Base-by-base conservation (phyloP, 1,284 basidiomycete genomes). In the Kalmanozyma brasiliensis region DNA sequence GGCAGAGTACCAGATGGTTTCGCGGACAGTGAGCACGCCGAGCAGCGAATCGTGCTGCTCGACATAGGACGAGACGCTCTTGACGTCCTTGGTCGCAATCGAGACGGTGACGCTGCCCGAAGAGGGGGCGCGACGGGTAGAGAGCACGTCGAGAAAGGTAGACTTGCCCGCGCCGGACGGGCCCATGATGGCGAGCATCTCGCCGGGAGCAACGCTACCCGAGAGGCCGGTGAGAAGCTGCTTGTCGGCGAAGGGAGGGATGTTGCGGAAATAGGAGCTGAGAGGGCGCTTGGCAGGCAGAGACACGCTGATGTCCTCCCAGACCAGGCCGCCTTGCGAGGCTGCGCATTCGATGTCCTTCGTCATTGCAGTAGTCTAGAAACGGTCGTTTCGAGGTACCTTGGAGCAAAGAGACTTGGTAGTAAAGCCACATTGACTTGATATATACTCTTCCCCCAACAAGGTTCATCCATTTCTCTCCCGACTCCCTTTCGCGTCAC, bases 31-130 rank as follows among this genome's bases (percentile, higher is more conserved):
- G 3, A 85, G 69, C 2, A 82, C 82, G 33, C 84, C 84, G 19
- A 83, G 68, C 2, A 84, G 63, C 6, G 81, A 72, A 52, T 85
- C 84, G 16, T 82, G 73, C 57, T 85, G 84, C 59, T 84, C 84
- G 35, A 84, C 84, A 38, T 82, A 84, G 10, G 79, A 76, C 3
- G 67, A 56, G 29, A 73, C 24, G 26, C 26, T 35, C 10, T 46
- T 43, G 20, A 69, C 62, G 43, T 69, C 45, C 5, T 29, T 29
- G 26, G 6, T 29, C 11, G 44, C 13, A 13, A 52, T 45, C 17
- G 55, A 16, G 4, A 43, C 30, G 1, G n/a, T 10, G 23, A 62
- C 24, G 1, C 30, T 29, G 5, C 49, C 48, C 6, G 67, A 33
- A 7, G 48, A 35, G 8, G 56, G 47, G 5, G 45, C 8, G 24